Evolutionary conservation across 1,139 yeast genomes (phyloP), one percentile per base, ranked within the genome.

Genomic region (Diutina scorzettiae): DNA sequence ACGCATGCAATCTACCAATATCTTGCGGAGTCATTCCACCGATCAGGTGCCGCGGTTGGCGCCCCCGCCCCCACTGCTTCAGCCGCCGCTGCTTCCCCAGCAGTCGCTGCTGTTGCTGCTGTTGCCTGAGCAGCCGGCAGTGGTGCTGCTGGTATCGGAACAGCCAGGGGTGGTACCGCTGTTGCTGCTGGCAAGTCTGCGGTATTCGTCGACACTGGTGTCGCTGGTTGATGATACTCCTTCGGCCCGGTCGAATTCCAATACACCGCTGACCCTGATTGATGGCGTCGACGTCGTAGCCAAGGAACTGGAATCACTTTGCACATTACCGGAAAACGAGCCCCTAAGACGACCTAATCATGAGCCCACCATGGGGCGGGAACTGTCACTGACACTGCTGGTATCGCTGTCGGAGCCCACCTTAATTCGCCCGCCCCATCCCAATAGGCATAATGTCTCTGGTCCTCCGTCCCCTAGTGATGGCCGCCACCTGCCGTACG

Each of bases 221-320:
- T 23, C 25, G 18, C 39, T 34, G 39, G 39, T 34, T 2, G 39
- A 34, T 5, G 39, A 34, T 4, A 23, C 25, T 5, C 21, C 30
- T 12, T 14, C 30, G 14, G n/a, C 54, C 44, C 51, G 64, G 29
- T 56, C 62, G 11, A 48, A 55, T 34, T 56, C 66, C 1, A 63
- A 61, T 39, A 64, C 70, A 4, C 69, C 71, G 1, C 63, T 62
- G 30, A 63, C 69, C 2, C 62, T 67, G 2, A 60, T 64, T 19
- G 37, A 32, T 12, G 37, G 37, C 3, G 37, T 32, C 9, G 37
- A 32, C 12, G 30, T 5, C 30, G 37, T 20, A 11, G 14, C 37
- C 9, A 32, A 32, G 6, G 37, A 32, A 17, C 37, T 32, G 37
- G 37, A 32, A 32, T 25, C 39, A n/a, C 14, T 34, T 9, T 34